Base-by-base conservation (phyloP, 2,329 filamentous ascomycete species). In the Fusarium agapanthi region DNA sequence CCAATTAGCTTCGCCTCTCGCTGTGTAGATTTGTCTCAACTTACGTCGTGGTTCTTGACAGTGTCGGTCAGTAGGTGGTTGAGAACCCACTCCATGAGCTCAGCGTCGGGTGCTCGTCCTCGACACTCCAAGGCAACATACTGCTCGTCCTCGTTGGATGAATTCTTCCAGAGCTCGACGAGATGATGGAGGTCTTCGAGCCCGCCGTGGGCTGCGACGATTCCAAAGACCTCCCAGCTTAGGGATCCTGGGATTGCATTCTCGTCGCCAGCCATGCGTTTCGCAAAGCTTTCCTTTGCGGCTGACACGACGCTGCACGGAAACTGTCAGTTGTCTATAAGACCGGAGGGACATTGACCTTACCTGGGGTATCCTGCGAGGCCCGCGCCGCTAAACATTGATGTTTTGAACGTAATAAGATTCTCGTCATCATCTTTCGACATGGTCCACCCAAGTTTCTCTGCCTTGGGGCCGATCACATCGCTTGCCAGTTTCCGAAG, bases 321-420 rank as follows among this genome's bases (percentile, higher is more conserved):
- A 24, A 1, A 18, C 10, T 10, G 22, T 32, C 28, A 50, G 20
- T 8, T 4, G 14, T 1, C 1, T n/a, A 7, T 15, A 22, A 16
- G 11, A 7, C 45, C 0, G 1, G 1, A 7, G 6, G 22, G 0
- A 24, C 1, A 18, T 3, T 48, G 4, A 18, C 3, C 28, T 32
- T 18, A 32, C 45, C 11, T 48, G 3, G 28, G 5, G 22, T 48
- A 3, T 30, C 28, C 28, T 48, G 45, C 15, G 3, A 50, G 28
- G 3, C 22, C 45, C 15, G 28, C 15, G 5, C 45, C 28, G 1
- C 45, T 32, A 3, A 50, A 50, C 22, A 24, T 50, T 1, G 28
- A 32, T 34, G 28, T 2, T 6, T 24, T 32, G 28, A 50, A 34
- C 28, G 11, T 14, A 22, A 20, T 6, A 7, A 34, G 28, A 0